phyloP scores from a whole-genome alignment of 768 basidiomycete species.

The Russula earlei region DNA sequence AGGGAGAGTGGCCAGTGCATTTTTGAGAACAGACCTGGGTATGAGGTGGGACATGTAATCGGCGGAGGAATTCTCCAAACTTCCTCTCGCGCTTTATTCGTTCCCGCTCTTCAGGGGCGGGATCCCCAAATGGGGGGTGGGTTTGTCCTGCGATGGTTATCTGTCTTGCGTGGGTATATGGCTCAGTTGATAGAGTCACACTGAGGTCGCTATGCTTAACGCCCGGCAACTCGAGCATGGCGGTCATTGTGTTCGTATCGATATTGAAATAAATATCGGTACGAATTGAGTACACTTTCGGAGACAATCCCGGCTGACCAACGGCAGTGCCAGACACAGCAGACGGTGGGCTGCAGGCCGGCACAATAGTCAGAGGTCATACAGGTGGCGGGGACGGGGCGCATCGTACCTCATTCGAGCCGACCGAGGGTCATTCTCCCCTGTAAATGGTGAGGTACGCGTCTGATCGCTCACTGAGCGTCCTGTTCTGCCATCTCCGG shows the following conservation, averaged over 20 bases:
- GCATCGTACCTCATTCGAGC: conserved; percentile 19
- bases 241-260: conserved; percentile 41
- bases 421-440: conserved; percentile 7
- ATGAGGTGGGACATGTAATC: conserved; percentile 44
- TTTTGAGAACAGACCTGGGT: conserved; percentile 39
- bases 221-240: conserved; percentile 63
- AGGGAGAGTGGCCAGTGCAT: conserved; percentile 18
- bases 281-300: conserved; percentile 37
- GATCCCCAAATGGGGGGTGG: conserved; percentile 32
- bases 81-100: conserved; percentile 43
- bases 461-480: conserved; percentile 16
- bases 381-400: neutral
- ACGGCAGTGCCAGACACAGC: conserved; percentile 1
- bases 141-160: conserved; percentile 45
- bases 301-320: neutral
- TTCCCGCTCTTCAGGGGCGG: conserved; percentile 19
- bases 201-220: conserved; percentile 47
- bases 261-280: conserved; percentile 52
- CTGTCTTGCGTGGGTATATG: conserved; percentile 53
- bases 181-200: conserved; percentile 50
- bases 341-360: conserved; percentile 14
- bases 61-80: conserved; percentile 41
- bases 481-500: neutral
- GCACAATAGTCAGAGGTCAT: neutral
- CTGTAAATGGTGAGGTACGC: conserved; percentile 5